Percentiles rank a stretch among this genome's conserved stretches.
phyloP scores from a whole-genome alignment of 495 filamentous ascomycete species.

The Darksidea phi region DNA sequence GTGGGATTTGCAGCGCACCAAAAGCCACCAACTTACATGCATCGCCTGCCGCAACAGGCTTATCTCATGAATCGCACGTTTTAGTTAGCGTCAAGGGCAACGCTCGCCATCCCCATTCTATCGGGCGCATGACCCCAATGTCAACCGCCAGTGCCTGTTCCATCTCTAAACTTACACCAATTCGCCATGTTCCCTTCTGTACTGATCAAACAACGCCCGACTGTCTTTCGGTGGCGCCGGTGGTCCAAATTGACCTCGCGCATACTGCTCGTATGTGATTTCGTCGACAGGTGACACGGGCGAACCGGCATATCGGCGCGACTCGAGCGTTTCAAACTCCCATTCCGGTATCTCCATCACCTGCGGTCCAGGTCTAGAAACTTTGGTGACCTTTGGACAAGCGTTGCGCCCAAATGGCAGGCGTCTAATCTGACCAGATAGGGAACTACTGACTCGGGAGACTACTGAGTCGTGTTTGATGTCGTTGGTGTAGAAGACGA shows the following conservation, averaged over 20 bases:
- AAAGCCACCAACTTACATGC: no score
- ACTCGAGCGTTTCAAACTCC: constrained; percentile 24
- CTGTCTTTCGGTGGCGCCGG: constrained; percentile 31
- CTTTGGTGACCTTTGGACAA: constrained; percentile 4
- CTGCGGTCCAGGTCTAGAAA: constrained; percentile 19
- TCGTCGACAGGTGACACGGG: constrained; percentile 4
- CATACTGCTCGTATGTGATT: constrained; percentile 18
- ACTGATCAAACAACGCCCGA: constrained; percentile 26
- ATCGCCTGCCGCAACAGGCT: no score
- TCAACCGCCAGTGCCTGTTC: background rate
- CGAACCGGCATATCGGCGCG: constrained; percentile 1
- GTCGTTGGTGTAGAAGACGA: constrained; percentile 11
- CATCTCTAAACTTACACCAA: background rate
- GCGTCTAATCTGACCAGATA: constrained; percentile 9
- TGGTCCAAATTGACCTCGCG: constrained; percentile 26
- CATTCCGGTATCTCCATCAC: constrained; percentile 30
- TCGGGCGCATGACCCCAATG: no score
- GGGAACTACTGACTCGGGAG: constrained; percentile 24
- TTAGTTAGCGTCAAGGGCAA: no score
- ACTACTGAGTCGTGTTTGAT: constrained; percentile 21
- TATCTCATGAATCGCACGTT: no score
- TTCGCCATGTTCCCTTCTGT: constrained; percentile 9
- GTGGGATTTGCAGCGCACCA: no score
- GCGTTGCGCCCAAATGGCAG: constrained; percentile 4
- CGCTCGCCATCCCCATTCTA: no score